These are phyloP conservation scores for Ogataea nitratoaversa DNA, from an alignment of 805 yeast species.

Conservation along the genomic window DNA sequence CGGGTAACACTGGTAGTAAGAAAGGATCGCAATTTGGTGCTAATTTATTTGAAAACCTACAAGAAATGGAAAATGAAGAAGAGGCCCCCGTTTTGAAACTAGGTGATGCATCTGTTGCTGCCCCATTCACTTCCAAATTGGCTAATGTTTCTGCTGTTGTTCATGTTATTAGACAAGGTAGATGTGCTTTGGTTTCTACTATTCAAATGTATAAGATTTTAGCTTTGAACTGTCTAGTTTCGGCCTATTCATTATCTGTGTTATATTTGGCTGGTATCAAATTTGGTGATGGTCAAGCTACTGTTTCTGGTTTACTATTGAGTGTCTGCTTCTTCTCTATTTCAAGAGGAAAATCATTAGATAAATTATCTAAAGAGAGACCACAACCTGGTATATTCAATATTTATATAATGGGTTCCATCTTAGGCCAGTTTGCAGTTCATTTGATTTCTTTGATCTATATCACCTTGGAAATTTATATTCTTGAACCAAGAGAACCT, in stretches of 20 bases:
- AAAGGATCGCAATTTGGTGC: conserved; percentile 52
- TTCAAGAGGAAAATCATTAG: conserved; percentile 88
- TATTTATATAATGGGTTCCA: conserved; percentile 94
- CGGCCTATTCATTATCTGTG: conserved; percentile 93
- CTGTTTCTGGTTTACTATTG: conserved; percentile 87
- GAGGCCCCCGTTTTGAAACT: conserved; percentile 92
- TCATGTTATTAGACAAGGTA: conserved; percentile 93
- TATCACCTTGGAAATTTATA: conserved; percentile 77
- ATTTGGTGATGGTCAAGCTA: conserved; percentile 97
- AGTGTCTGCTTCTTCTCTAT: conserved; percentile 94
- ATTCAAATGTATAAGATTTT: conserved; percentile 98
- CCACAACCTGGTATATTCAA: conserved; percentile 98
- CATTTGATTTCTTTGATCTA: conserved; percentile 81
- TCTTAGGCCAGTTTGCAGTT: conserved; percentile 92
- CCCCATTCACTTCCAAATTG: conserved; percentile 95
- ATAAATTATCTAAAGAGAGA: conserved; percentile 85
- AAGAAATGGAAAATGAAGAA: conserved; percentile 54
- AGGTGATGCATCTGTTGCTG: conserved; percentile 99
- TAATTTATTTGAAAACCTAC: conserved; percentile 51
- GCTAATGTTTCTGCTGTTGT: conserved; percentile 91
- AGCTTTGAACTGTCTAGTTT: conserved; percentile 93
- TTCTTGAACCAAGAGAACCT: conserved; percentile 89
- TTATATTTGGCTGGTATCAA: conserved; percentile 95
- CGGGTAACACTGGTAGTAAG: conserved; percentile 18
- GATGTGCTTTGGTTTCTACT: conserved; percentile 95